Base-by-base conservation (phyloP, 1,139 yeast genomes). In the Yamadazyma blattariae region DNA sequence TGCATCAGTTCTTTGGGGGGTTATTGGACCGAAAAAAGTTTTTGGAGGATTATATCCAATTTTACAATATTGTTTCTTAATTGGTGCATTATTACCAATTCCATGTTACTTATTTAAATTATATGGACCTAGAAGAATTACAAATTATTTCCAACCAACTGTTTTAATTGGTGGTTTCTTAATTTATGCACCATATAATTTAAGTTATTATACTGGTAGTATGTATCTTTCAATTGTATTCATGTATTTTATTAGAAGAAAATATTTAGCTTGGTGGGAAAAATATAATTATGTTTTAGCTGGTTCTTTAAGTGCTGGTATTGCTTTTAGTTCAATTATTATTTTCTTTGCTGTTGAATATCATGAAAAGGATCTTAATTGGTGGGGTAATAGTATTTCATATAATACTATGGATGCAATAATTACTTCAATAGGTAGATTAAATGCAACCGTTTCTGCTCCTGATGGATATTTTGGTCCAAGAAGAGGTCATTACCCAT, bases 1-100 rank as follows among this genome's bases (percentile, higher is more conserved):
- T 33, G 78, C 83, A 1, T 71, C 81, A 1, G 66, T 79, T 14
- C 57, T 75, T 22, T 79, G 84, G 85, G 85, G 86, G 35, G 74
- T 75, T 9, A 72, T 79, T 45, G 85, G 84, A 2, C 82, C 84
- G 1, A 57, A 64, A 43, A 64, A 71, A 41, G 70, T 66, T 33
- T 74, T 74, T 43, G 57, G 57, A 38, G 69, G 67, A 1, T 48
- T 74, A 15, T 75, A 76, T 45, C 79, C 79, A 15, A 47, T 60
- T 22, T 52, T 74, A 52, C 61, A 64, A 48, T 73, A 60, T 57
- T 67, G 76, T 40, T 79, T 79, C 68, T 59, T 77, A 39, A 67
- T 77, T 38, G 84, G 84, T 1, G 71, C 71, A 23, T 44, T 71
- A 4, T 46, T 69, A 13, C 77, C 77, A 1, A 49, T 59, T 45